Percentiles rank a stretch among this genome's conserved stretches.
These are phyloP conservation scores for Schizophyllum commune DNA, from an alignment of 1,284 basidiomycete species.

Conservation along the genomic window DNA sequence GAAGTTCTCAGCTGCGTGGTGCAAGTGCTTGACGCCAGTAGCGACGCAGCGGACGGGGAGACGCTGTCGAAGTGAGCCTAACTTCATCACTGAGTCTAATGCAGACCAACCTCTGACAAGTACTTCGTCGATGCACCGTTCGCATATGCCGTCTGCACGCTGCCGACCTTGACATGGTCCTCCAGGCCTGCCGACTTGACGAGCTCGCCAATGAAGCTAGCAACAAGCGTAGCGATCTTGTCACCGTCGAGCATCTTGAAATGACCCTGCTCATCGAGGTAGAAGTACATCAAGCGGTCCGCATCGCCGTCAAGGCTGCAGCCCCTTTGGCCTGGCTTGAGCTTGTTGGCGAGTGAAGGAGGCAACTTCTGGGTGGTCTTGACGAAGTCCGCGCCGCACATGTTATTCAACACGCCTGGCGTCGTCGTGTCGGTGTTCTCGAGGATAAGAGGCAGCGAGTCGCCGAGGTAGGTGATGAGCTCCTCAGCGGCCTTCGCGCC, in stretches of 20 bases:
- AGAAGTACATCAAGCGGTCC: slow-evolving; percentile 95
- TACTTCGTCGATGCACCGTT: slow-evolving; percentile 97
- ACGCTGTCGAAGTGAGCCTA: slow-evolving; percentile 38
- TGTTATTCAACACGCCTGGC: slow-evolving; percentile 73
- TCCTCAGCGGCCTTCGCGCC: slow-evolving; percentile 69
- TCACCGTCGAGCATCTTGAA: slow-evolving; percentile 98
- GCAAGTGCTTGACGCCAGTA: slow-evolving; percentile 97
- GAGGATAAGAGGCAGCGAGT: slow-evolving; percentile 47
- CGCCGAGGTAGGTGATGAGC: slow-evolving; percentile 50
- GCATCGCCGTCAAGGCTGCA: slow-evolving; percentile 98
- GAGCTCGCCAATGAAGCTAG: slow-evolving; percentile 88
- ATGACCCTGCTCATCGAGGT: slow-evolving; percentile 65
- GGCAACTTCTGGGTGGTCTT: slow-evolving; percentile 89
- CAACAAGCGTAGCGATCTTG: slow-evolving; percentile 94
- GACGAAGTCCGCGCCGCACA: slow-evolving; percentile 95
- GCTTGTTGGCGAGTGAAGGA: slow-evolving; percentile 53
- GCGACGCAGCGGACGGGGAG: slow-evolving; percentile 93
- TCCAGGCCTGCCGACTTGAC: slow-evolving; percentile 80
- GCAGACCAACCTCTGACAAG: slow-evolving; percentile 57
- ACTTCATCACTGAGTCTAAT: not conserved
- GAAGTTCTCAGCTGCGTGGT: slow-evolving; percentile 93
- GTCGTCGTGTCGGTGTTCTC: slow-evolving; percentile 65
- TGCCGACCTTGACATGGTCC: slow-evolving; percentile 71
- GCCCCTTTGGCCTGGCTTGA: slow-evolving; percentile 69
- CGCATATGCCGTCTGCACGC: slow-evolving; percentile 98